These are phyloP conservation scores for Selaginella moellendorffii DNA, from an alignment of 75 land plant species.

Conservation along the genomic window DNA sequence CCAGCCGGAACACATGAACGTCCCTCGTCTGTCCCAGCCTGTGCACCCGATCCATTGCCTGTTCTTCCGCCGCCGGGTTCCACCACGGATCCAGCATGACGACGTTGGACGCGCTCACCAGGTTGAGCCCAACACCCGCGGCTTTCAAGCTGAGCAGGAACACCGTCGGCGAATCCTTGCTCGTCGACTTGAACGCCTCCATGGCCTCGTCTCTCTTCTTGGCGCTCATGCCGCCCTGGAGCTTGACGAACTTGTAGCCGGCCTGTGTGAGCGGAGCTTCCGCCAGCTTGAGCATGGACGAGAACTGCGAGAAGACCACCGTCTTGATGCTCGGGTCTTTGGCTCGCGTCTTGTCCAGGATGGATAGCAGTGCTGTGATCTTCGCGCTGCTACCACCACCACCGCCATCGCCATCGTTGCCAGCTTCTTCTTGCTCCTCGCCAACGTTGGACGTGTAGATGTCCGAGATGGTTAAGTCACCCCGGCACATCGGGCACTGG, in stretches of 20 bases:
- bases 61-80: constrained; percentile 94
- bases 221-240: constrained; percentile 73
- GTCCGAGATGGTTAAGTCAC: constrained; percentile 38
- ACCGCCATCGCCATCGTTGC: no score
- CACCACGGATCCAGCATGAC: constrained; percentile 96
- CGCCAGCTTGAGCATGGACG: constrained; percentile 47
- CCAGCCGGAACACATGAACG: constrained; percentile 64
- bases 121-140: constrained; percentile 73
- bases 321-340: constrained; percentile 55
- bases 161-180: constrained; percentile 36
- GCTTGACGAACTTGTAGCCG: constrained; percentile 45
- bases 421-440: constrained; percentile 13
- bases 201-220: constrained; percentile 59
- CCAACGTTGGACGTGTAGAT: constrained; percentile 34
- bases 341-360: constrained; percentile 28
- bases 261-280: no score
- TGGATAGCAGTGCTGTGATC: constrained; percentile 36
- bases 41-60: constrained; percentile 93
- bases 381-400: constrained; percentile 42
- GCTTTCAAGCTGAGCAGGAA: constrained; percentile 76
- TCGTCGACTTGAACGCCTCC: constrained; percentile 33
- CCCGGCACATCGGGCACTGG: constrained; percentile 77
- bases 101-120: constrained; percentile 81
- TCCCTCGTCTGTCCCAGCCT: constrained; percentile 77
- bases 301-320: constrained; percentile 83